A percentile compares a stretch with the other conserved stretches of the same genome.
Conservation (phyloP, 108 stramenopile genomes). For the Nannochloropsis gaditana region DNA sequence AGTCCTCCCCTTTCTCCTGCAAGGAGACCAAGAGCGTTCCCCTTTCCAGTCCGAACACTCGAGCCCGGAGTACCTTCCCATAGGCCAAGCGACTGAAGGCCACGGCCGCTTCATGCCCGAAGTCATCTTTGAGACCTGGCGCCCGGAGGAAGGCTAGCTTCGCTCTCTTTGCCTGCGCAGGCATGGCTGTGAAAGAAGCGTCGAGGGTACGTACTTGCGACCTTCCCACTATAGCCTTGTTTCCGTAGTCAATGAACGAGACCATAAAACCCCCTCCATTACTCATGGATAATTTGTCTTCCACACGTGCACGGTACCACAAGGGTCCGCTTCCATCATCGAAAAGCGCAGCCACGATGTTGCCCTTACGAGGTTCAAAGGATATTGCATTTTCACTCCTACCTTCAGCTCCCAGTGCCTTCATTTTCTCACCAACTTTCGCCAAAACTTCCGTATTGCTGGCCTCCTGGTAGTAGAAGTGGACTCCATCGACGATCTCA, state of each 20-base stretch:
- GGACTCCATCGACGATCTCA: conserved; percentile 81
- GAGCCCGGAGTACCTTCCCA: background rate
- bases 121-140: conserved; percentile 67
- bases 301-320: conserved; percentile 94
- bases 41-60: background rate
- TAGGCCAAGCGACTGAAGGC: conserved; percentile 40
- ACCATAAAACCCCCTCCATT: conserved; percentile 54
- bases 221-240: conserved; percentile 68
- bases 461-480: conserved; percentile 77
- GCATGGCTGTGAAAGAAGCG: conserved; percentile 64
- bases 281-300: conserved; percentile 29
- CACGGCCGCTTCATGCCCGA: conserved; percentile 57
- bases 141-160: conserved; percentile 64
- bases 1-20: background rate
- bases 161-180: conserved; percentile 75
- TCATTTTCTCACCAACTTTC: conserved; percentile 58
- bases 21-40: background rate
- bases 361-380: conserved; percentile 59
- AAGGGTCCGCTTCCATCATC: conserved; percentile 79
- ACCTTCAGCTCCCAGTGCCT: conserved; percentile 27
- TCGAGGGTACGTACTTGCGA: conserved; percentile 78
- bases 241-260: conserved; percentile 92
- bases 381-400: background rate
- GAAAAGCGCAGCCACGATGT: conserved; percentile 83
- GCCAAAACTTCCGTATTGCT: conserved; percentile 67